Conservation (phyloP, 2,329 filamentous ascomycete genomes). For the Keithomyces neogunnii region DNA sequence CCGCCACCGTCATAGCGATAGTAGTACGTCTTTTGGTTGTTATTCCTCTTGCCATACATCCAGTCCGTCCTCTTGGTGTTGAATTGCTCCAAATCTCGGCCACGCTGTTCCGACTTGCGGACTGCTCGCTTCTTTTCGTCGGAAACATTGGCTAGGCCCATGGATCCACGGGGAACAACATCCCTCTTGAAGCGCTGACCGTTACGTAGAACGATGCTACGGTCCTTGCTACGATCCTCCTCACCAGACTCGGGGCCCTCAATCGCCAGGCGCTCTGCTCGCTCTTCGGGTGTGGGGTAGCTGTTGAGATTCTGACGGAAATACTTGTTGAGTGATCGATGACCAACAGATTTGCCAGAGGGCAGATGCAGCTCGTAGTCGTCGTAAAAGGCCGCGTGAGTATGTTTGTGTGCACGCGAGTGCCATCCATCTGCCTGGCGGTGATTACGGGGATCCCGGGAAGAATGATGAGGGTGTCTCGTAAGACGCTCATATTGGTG, state of each 20-base stretch:
- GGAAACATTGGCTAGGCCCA: conserved; percentile 69
- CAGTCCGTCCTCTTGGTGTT: conserved; percentile 57
- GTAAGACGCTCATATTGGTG: conserved; percentile 65
- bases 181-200: conserved; percentile 37
- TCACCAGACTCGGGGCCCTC: conserved; percentile 32
- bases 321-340: conserved; percentile 79
- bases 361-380: conserved; percentile 93
- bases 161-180: conserved; percentile 59
- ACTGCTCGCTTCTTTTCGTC: conserved; percentile 67
- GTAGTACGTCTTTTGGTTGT: conserved; percentile 61
- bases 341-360: conserved; percentile 79
- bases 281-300: conserved; percentile 72
- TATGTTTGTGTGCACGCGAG: conserved; percentile 68
- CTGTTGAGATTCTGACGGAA: conserved; percentile 87
- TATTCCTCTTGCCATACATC: conserved; percentile 63
- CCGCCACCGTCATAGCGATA: conserved; percentile 39
- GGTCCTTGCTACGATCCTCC: conserved; percentile 21
- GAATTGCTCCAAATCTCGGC: conserved; percentile 55
- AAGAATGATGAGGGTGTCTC: conserved; percentile 68
- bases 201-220: conserved; percentile 12
- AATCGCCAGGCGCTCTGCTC: conserved; percentile 57
- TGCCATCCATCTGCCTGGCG: conserved; percentile 71
- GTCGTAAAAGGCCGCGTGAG: conserved; percentile 75
- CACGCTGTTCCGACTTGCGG: conserved; percentile 57
- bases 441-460: conserved; percentile 61